A percentile compares a stretch with the other conserved stretches of the same genome.
phyloP scores from a whole-genome alignment of 2,329 filamentous ascomycete species.

The Cercospora canescens region DNA sequence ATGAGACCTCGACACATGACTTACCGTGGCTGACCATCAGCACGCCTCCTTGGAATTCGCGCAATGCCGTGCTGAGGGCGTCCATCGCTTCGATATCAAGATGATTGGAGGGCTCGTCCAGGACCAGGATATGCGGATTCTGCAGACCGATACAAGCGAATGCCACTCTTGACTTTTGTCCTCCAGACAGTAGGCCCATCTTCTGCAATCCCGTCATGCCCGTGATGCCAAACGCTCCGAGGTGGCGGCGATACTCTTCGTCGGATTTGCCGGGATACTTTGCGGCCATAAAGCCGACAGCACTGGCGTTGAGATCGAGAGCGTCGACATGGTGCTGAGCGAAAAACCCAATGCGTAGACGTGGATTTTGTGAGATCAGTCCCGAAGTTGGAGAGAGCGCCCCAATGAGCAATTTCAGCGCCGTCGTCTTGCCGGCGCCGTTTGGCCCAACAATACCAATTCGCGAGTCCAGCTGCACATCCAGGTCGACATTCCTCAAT shows the following conservation, averaged over 20 bases:
- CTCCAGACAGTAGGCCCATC: conserved; percentile 90
- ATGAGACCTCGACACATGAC: conserved; percentile 8
- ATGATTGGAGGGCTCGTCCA: conserved; percentile 98
- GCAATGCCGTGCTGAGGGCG: conserved; percentile 76
- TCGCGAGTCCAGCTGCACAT: conserved; percentile 95
- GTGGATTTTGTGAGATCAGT: conserved; percentile 82
- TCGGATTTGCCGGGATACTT: conserved; percentile 87
- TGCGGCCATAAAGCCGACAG: conserved; percentile 95
- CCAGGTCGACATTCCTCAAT: conserved; percentile 83
- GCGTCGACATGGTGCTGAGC: conserved; percentile 98
- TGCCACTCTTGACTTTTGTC: conserved; percentile 96
- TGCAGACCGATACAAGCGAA: conserved; percentile 94
- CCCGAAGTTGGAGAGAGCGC: conserved; percentile 75
- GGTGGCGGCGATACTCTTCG: conserved; percentile 93
- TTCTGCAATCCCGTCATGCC: conserved; percentile 96
- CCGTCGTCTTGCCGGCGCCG: conserved; percentile 96
- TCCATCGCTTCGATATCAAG: conserved; percentile 99
- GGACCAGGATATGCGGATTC: conserved; percentile 94
- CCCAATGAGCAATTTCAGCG: conserved; percentile 95
- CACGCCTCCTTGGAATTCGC: conserved; percentile 88
- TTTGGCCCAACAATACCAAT: conserved; percentile 99
- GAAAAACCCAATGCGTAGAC: conserved; percentile 92
- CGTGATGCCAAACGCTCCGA: conserved; percentile 83
- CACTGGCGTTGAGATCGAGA: conserved; percentile 82
- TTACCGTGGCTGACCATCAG: conserved; percentile 91